Percentiles rank a stretch among this genome's conserved stretches.
These are phyloP conservation scores for Tetrapyrgos nigripes DNA, from an alignment of 1,284 basidiomycete genomes.

Conservation along the genomic window DNA sequence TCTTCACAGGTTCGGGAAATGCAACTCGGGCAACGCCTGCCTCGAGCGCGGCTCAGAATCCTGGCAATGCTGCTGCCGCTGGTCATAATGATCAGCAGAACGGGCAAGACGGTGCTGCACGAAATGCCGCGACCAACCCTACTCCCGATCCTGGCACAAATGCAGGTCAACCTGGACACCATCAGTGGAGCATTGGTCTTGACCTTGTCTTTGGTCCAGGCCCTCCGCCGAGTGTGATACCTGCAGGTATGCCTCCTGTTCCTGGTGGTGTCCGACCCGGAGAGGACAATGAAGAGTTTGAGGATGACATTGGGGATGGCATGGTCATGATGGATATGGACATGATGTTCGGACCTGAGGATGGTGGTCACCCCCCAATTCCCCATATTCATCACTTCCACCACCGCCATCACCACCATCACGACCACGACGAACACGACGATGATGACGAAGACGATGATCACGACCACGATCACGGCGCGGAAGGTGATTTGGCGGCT, in stretches of 20 bases:
- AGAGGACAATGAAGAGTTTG: background rate
- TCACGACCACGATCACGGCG: background rate
- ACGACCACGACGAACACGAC: background rate
- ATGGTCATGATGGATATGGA: background rate
- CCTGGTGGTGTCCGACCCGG: background rate
- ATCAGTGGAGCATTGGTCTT: conserved; percentile 23
- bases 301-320: background rate
- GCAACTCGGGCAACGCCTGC: too few species aligned
- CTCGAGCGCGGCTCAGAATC: too few species aligned
- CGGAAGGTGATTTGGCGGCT: background rate
- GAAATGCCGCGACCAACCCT: too few species aligned
- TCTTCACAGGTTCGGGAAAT: too few species aligned
- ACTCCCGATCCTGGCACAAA: background rate
- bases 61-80: too few species aligned
- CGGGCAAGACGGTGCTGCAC: too few species aligned
- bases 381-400: background rate
- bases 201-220: conserved; percentile 25
- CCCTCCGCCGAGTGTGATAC: background rate
- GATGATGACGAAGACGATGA: background rate
- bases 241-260: too few species aligned
- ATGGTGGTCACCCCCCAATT: background rate
- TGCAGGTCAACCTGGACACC: background rate
- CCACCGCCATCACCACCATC: background rate
- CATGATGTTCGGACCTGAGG: background rate
- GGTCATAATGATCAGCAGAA: too few species aligned